phyloP scores from a whole-genome alignment of 129 eudicot species.

The Logfia minima region DNA sequence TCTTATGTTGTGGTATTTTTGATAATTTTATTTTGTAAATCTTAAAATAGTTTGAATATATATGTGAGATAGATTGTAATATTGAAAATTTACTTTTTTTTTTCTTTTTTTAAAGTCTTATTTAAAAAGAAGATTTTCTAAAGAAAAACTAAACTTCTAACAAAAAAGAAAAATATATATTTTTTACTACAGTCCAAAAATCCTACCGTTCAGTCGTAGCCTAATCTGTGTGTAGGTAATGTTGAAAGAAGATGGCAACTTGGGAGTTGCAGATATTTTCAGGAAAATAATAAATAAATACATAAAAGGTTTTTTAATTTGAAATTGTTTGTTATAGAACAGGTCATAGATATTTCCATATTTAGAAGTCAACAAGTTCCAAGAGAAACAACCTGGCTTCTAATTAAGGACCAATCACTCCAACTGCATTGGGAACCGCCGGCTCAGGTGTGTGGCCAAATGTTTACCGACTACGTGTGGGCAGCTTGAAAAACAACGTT shows the following conservation, averaged over 20 bases:
- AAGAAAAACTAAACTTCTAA: too few species aligned
- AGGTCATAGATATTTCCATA: slow-evolving; percentile 22
- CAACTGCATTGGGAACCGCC: slow-evolving; percentile 21
- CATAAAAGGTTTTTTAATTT: neutral
- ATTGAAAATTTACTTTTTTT: too few species aligned
- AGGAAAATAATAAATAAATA: neutral
- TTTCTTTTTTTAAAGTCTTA: too few species aligned
- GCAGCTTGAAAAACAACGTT: too few species aligned
- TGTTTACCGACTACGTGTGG: neutral
- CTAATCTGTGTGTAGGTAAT: neutral
- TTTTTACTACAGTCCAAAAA: too few species aligned
- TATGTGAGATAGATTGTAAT: too few species aligned
- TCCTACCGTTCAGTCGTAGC: too few species aligned
- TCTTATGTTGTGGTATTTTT: too few species aligned
- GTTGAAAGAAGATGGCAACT: slow-evolving; percentile 21
- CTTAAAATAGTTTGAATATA: too few species aligned
- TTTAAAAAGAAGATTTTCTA: too few species aligned
- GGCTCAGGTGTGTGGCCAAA: slow-evolving; percentile 21
- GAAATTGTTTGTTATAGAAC: neutral
- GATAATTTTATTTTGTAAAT: too few species aligned
- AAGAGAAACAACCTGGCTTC: slow-evolving; percentile 42
- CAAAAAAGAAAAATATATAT: too few species aligned
- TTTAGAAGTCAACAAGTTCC: slow-evolving; percentile 35
- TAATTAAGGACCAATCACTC: slow-evolving; percentile 5
- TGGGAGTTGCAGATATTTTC: slow-evolving; percentile 21